phyloP scores from a whole-genome alignment of 139 green algal genomes.

The Coelastrella sp. region DNA sequence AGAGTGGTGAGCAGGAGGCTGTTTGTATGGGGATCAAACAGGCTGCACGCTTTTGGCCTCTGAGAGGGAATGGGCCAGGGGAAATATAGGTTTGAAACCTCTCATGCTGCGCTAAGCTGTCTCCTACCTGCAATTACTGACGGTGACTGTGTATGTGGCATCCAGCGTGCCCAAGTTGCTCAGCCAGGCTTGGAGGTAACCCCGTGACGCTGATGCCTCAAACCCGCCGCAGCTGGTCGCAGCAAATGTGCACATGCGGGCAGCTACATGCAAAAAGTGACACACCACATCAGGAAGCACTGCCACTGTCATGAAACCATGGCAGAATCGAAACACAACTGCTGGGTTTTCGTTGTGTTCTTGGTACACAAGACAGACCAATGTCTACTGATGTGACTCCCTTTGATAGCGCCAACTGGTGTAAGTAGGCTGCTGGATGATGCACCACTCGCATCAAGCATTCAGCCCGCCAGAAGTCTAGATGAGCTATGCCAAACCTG shows the following conservation, averaged over 20 bases:
- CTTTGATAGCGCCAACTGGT: no score
- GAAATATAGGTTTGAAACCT: no score
- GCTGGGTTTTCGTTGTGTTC: not conserved
- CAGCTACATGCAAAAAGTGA: not conserved
- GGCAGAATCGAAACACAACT: no score
- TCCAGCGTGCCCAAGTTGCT: slow-evolving; percentile 67
- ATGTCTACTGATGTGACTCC: no score
- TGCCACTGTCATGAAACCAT: not conserved
- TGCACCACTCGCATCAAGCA: no score
- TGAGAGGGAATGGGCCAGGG: no score
- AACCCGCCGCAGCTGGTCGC: slow-evolving; percentile 75
- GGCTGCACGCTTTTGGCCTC: no score
- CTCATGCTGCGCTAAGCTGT: not conserved
- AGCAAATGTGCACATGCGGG: slow-evolving; percentile 38
- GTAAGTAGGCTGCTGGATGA: no score
- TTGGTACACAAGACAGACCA: not conserved
- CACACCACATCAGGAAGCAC: not conserved
- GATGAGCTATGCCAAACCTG: no score
- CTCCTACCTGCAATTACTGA: slow-evolving; percentile 64
- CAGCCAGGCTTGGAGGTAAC: slow-evolving; percentile 72
- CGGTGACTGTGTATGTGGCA: slow-evolving; percentile 65
- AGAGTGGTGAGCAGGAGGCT: no score
- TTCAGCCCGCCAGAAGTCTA: no score
- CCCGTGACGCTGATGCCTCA: slow-evolving; percentile 65
- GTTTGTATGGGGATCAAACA: no score